These are phyloP conservation scores for Dothideomycetes sp. DNA, from an alignment of 2,329 filamentous ascomycete species.

Conservation along the genomic window DNA sequence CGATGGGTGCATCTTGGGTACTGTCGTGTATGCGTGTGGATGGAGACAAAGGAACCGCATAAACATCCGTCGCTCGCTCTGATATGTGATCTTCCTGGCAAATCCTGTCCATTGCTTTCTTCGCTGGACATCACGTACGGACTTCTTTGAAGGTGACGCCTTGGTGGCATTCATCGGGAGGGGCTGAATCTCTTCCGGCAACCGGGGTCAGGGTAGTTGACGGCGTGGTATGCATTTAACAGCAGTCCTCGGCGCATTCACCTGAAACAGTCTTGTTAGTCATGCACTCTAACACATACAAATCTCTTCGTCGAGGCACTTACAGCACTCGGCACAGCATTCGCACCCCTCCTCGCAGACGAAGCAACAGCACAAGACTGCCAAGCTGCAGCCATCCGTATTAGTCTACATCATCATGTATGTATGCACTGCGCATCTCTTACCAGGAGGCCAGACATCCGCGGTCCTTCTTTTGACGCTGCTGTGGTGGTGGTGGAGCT, in stretches of 20 bases:
- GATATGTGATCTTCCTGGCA: too few relatives aligned
- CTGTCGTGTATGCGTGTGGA: too few relatives aligned
- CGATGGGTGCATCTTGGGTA: too few relatives aligned
- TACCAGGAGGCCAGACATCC: slow-evolving; percentile 44
- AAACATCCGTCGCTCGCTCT: too few relatives aligned
- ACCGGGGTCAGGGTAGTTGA: too few relatives aligned
- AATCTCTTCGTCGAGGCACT: neutral
- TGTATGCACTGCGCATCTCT: neutral
- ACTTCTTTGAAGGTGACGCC: too few relatives aligned
- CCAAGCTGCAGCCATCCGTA: slow-evolving; percentile 27
- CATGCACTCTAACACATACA: neutral
- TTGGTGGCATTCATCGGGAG: too few relatives aligned
- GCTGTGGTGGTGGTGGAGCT: slow-evolving; percentile 34
- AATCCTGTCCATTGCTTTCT: too few relatives aligned
- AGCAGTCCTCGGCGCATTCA: slow-evolving; percentile 38
- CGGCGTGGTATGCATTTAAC: slow-evolving; percentile 16
- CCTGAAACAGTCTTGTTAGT: slow-evolving; percentile 3
- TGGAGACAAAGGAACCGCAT: too few relatives aligned
- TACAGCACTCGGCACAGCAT: slow-evolving; percentile 52
- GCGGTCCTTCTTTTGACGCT: slow-evolving; percentile 34
- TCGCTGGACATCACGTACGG: too few relatives aligned
- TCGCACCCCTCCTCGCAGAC: slow-evolving; percentile 56
- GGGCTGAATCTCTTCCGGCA: too few relatives aligned
- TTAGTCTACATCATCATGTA: neutral
- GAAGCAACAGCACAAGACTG: slow-evolving; percentile 54